Evolutionary conservation across 176 grass and related monocot genomes (phyloP).

Genomic region (Aegilops speltoides): DNA sequence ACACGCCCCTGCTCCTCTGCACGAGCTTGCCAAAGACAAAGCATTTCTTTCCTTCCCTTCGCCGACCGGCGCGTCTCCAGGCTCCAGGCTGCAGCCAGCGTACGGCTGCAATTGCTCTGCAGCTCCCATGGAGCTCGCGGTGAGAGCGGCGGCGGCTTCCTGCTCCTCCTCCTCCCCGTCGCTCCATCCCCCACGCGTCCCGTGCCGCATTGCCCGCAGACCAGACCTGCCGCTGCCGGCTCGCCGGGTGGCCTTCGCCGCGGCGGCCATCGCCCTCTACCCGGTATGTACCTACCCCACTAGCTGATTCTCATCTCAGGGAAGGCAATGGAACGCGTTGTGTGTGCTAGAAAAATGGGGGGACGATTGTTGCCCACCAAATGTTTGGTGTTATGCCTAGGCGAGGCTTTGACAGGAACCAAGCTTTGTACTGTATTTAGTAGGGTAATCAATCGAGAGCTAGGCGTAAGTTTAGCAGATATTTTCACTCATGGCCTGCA

Average conservation of each 20-base stretch:
- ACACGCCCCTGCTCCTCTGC: background rate
- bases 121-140: slow-evolving; percentile 33
- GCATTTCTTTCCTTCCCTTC: background rate
- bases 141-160: background rate
- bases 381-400: too few species aligned
- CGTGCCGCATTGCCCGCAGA: background rate
- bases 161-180: slow-evolving; percentile 19
- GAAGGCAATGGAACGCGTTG: background rate
- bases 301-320: background rate
- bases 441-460: too few species aligned
- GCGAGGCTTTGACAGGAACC: background rate
- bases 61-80: background rate
- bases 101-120: background rate
- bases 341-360: background rate
- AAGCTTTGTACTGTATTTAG: too few species aligned
- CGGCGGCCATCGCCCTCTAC: slow-evolving; percentile 17
- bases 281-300: slow-evolving; percentile 37
- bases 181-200: background rate
- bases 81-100: background rate
- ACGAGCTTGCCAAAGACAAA: background rate
- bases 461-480: too few species aligned
- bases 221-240: background rate
- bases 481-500: background rate
- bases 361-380: too few species aligned
- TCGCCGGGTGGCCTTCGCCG: background rate